Evolutionary conservation across 2,329 filamentous ascomycete genomes (phyloP).

Genomic region (Falciphora oryzae): DNA sequence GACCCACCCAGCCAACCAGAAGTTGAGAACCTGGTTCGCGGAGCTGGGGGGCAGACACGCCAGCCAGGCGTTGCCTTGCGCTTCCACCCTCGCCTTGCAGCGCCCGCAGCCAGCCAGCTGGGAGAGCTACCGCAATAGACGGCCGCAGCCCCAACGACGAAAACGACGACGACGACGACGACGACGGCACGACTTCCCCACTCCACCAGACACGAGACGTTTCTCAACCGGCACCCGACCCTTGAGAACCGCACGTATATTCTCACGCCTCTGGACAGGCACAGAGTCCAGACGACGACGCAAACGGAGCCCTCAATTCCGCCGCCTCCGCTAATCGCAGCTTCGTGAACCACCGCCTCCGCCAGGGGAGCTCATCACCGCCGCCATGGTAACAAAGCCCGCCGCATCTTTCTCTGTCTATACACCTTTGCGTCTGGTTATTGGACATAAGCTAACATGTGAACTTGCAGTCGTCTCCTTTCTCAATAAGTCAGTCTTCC

Average conservation of each 20-base stretch:
- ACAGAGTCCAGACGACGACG: background rate
- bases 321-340: too few species aligned
- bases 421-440: background rate
- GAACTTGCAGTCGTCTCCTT: slow-evolving; percentile 67
- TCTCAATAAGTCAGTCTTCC: slow-evolving; percentile 77
- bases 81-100: slow-evolving; percentile 3
- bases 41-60: slow-evolving; percentile 9
- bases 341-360: too few species aligned
- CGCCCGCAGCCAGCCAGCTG: slow-evolving; percentile 9
- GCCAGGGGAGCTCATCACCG: slow-evolving; percentile 9
- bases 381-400: slow-evolving; percentile 8
- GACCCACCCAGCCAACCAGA: background rate
- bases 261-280: too few species aligned
- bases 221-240: too few species aligned
- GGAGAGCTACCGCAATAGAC: slow-evolving; percentile 4
- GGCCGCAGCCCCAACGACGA: slow-evolving; percentile 3
- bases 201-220: too few species aligned
- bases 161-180: slow-evolving; percentile 4
- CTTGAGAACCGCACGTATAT: too few species aligned
- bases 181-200: background rate
- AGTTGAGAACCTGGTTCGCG: background rate
- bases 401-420: slow-evolving; percentile 11
- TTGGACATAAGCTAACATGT: slow-evolving; percentile 11
- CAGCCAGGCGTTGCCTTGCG: slow-evolving; percentile 15
- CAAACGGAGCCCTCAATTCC: too few species aligned